Percentiles rank a stretch among this genome's conserved stretches.
Evolutionary conservation across 2,329 filamentous ascomycete species (phyloP).

Genomic region (Penicillium sclerotigenum): DNA sequence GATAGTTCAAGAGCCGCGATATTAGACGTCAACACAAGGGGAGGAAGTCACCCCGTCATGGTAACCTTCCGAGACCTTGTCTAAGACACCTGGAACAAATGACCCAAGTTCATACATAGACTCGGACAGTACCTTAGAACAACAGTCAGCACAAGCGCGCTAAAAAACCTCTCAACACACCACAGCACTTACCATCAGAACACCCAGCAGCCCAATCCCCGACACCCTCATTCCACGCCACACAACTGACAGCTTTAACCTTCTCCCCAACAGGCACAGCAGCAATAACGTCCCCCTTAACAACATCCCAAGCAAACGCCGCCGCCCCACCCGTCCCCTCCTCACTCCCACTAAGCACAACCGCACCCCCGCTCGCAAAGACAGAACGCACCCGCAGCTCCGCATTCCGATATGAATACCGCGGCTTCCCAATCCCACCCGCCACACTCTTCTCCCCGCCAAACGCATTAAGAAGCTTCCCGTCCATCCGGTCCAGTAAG

Average conservation of each 20-base stretch:
- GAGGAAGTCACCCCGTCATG: neutral
- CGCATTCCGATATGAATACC: constrained; percentile 55
- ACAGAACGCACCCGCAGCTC: constrained; percentile 72
- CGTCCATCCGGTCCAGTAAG: constrained; percentile 74
- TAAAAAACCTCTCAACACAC: neutral
- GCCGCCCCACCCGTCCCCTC: constrained; percentile 35
- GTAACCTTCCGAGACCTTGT: neutral
- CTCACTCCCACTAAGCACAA: constrained; percentile 79
- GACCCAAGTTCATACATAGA: constrained; percentile 2
- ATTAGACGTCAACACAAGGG: neutral
- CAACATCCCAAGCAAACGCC: constrained; percentile 71
- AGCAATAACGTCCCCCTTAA: constrained; percentile 67
- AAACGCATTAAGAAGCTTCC: constrained; percentile 71
- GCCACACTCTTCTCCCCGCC: constrained; percentile 43
- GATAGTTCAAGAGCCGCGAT: neutral
- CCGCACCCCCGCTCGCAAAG: constrained; percentile 71
- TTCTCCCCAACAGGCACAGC: constrained; percentile 49
- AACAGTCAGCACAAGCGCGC: neutral
- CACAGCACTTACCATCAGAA: constrained; percentile 38
- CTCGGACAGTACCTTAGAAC: constrained; percentile 2
- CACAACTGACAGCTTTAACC: constrained; percentile 45
- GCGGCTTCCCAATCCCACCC: constrained; percentile 37
- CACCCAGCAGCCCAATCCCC: constrained; percentile 42
- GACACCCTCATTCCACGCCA: constrained; percentile 45
- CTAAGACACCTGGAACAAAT: neutral